Conservation (phyloP, 768 basidiomycete species). For the Termitomyces sp. region DNA sequence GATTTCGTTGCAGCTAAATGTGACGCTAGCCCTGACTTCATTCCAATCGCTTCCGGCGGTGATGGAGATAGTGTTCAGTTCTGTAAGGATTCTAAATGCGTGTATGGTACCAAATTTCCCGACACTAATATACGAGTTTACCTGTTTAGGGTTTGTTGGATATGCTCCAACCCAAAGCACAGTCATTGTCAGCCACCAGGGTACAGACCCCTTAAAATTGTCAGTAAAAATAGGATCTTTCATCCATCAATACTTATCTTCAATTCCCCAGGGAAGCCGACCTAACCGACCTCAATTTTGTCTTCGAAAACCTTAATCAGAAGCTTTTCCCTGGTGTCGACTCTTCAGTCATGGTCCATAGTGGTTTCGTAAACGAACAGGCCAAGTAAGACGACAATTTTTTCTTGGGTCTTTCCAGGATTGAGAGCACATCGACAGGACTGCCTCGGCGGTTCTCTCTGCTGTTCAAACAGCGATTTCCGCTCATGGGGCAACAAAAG, state of each 20-base stretch:
- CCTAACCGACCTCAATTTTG: constrained; percentile 17
- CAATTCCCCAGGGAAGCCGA: constrained; percentile 20
- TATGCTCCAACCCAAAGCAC: constrained; percentile 25
- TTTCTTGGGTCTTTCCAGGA: background rate
- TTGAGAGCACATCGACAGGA: constrained; percentile 10
- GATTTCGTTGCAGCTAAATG: constrained; percentile 33
- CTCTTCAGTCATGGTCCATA: constrained; percentile 16
- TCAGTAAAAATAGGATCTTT: constrained; percentile 9
- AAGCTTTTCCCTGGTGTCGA: constrained; percentile 21
- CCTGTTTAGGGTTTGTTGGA: constrained; percentile 17
- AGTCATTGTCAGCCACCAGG: constrained; percentile 39
- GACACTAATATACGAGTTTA: background rate
- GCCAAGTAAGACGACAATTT: background rate
- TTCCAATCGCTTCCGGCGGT: constrained; percentile 44
- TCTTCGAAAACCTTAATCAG: constrained; percentile 12
- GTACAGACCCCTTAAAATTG: constrained; percentile 33
- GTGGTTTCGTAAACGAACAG: constrained; percentile 17
- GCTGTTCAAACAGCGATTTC: constrained; percentile 22
- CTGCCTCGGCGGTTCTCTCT: constrained; percentile 20
- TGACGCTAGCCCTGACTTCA: constrained; percentile 38
- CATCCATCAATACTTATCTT: background rate
- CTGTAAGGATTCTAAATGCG: constrained; percentile 19
- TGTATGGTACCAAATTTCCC: background rate
- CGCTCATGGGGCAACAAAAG: constrained; percentile 13
- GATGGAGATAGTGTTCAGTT: constrained; percentile 35